Evolutionary conservation across 1,284 basidiomycete species (phyloP).

Genomic region (Coniophora puteana): DNA sequence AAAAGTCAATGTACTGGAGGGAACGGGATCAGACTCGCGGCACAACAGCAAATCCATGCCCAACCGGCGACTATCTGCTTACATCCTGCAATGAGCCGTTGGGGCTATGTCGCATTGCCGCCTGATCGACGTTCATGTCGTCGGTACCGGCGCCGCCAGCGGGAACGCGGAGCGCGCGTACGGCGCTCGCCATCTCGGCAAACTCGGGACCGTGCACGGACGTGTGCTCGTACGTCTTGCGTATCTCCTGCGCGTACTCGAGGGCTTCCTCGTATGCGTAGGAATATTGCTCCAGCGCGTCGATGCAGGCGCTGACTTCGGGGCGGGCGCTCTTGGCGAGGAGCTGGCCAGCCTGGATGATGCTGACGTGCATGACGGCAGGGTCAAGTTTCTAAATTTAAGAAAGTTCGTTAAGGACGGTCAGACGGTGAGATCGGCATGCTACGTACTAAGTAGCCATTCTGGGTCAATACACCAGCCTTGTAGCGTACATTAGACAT

Average conservation of each 20-base stretch:
- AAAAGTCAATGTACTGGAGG: no score
- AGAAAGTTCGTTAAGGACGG: constrained; percentile 9
- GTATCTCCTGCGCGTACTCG: constrained; percentile 71
- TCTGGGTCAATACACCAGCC: constrained; percentile 77
- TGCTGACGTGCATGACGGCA: constrained; percentile 82
- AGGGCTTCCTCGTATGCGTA: constrained; percentile 83
- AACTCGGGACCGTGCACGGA: constrained; percentile 24
- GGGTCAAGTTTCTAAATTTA: constrained; percentile 63
- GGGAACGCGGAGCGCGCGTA: constrained; percentile 15
- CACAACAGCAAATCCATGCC: no score
- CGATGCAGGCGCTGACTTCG: constrained; percentile 80
- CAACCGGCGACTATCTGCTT: neutral
- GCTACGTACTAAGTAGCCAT: constrained; percentile 72
- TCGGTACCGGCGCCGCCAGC: constrained; percentile 16
- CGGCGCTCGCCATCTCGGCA: constrained; percentile 26
- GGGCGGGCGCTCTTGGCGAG: constrained; percentile 77
- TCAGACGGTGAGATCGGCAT: constrained; percentile 7
- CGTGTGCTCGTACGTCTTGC: constrained; percentile 47
- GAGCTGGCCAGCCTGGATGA: constrained; percentile 79
- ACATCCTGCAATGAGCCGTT: constrained; percentile 17
- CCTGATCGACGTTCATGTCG: constrained; percentile 5
- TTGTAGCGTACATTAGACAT: constrained; percentile 23
- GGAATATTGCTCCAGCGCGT: constrained; percentile 84
- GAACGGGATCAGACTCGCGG: no score
- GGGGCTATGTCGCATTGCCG: constrained; percentile 6